Evolutionary conservation across 2,329 filamentous ascomycete species (phyloP).

Genomic region (Stemphylium beticola): DNA sequence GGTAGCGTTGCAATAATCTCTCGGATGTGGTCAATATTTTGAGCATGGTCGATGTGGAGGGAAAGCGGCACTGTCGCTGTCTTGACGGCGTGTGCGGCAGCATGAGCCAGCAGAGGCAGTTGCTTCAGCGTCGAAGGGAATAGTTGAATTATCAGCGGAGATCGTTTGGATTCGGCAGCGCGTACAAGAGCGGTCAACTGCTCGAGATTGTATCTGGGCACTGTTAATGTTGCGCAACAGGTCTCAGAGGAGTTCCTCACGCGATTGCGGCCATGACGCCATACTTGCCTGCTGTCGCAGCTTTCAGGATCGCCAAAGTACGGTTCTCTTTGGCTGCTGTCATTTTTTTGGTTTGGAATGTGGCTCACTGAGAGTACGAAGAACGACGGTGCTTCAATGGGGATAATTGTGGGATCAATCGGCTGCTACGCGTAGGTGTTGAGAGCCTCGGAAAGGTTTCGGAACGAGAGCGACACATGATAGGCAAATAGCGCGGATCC

Average conservation of each 20-base stretch:
- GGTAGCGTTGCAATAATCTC: conserved; percentile 55
- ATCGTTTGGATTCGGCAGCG: conserved; percentile 43
- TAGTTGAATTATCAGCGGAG: conserved; percentile 47
- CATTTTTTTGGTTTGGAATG: conserved; percentile 14
- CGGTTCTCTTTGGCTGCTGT: conserved; percentile 31
- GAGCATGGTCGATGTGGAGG: conserved; percentile 57
- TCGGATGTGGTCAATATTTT: conserved; percentile 52
- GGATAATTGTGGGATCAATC: not conserved
- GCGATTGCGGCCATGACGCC: conserved; percentile 60
- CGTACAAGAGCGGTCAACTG: conserved; percentile 44
- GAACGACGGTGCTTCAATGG: not conserved
- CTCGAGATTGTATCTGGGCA: conserved; percentile 43
- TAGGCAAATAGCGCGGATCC: not conserved
- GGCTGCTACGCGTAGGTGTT: not conserved
- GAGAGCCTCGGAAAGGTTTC: conserved; percentile 6
- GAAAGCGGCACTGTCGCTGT: conserved; percentile 52
- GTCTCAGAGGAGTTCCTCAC: conserved; percentile 18
- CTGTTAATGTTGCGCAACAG: conserved; percentile 1
- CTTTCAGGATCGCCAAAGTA: conserved; percentile 59
- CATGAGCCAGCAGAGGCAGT: conserved; percentile 57
- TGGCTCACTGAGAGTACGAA: not conserved
- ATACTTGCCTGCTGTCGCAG: conserved; percentile 62
- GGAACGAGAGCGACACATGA: not conserved
- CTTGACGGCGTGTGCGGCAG: conserved; percentile 51
- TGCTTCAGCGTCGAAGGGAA: conserved; percentile 70